Conservation (phyloP, 768 basidiomycete genomes). For the Cystobasidium onofrii region DNA sequence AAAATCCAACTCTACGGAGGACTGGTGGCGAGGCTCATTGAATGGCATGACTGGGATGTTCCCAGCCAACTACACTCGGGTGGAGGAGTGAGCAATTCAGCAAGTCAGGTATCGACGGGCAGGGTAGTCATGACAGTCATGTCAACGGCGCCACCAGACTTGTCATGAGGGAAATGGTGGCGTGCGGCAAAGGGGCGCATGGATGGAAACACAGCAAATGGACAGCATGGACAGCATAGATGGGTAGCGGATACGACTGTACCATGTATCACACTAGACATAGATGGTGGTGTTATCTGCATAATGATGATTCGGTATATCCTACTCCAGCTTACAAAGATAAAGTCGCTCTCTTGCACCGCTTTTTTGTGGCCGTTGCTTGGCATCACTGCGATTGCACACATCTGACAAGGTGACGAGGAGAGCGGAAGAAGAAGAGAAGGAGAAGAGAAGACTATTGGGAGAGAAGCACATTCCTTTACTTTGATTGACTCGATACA, state of each 20-base stretch:
- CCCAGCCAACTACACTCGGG: slow-evolving; percentile 8
- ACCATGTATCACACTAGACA: too few species aligned
- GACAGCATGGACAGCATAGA: background rate
- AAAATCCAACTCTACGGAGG: slow-evolving; percentile 12
- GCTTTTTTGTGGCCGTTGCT: background rate
- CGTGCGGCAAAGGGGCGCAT: too few species aligned
- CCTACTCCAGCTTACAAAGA: too few species aligned
- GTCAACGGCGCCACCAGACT: too few species aligned
- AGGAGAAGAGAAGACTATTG: too few species aligned
- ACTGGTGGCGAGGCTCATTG: slow-evolving; percentile 18
- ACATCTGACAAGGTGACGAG: background rate
- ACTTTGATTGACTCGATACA: background rate
- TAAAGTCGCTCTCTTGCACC: background rate
- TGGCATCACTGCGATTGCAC: background rate
- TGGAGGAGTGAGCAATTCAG: slow-evolving; percentile 8
- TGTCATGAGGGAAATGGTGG: too few species aligned
- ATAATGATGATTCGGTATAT: too few species aligned
- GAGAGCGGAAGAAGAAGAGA: background rate
- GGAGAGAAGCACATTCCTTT: background rate
- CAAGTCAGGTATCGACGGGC: too few species aligned
- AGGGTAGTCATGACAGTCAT: too few species aligned
- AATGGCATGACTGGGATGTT: slow-evolving; percentile 20
- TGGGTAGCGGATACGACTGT: too few species aligned
- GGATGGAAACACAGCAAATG: background rate
- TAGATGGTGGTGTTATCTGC: too few species aligned